These are phyloP conservation scores for Hygrophila difformis DNA, from an alignment of 257 asterid species.

Conservation along the genomic window DNA sequence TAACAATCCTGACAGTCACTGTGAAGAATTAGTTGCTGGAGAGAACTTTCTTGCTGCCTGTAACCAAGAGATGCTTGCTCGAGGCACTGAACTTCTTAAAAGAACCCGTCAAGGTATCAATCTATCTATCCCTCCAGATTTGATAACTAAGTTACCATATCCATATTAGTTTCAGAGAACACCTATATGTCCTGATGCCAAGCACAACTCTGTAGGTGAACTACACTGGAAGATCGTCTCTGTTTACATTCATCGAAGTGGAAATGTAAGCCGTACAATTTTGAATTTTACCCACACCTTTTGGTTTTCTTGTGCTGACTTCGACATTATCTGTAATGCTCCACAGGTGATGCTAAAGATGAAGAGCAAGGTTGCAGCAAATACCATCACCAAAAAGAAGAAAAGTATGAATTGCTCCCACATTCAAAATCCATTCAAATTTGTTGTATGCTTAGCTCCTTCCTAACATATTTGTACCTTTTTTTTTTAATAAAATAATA, in stretches of 20 bases:
- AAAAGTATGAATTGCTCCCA: constrained; percentile 43
- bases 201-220: constrained; percentile 41
- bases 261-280: constrained; percentile 43
- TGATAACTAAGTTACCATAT: too few species aligned
- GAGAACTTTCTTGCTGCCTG: constrained; percentile 85
- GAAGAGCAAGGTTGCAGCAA: constrained; percentile 87
- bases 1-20: constrained; percentile 28
- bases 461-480: too few species aligned
- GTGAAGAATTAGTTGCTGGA: constrained; percentile 55
- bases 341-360: constrained; percentile 91
- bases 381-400: constrained; percentile 87
- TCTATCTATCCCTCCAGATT: too few species aligned
- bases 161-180: too few species aligned
- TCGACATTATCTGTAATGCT: not conserved
- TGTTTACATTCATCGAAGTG: constrained; percentile 73
- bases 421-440: too few species aligned
- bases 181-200: too few species aligned
- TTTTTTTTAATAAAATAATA: too few species aligned
- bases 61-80: constrained; percentile 89
- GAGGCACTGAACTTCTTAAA: constrained; percentile 88
- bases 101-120: constrained; percentile 72
- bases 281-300: too few species aligned
- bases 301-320: too few species aligned
- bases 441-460: too few species aligned
- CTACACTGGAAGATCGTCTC: constrained; percentile 98